Evolutionary conservation across 164 flowering plant genomes (phyloP), one percentile per base, ranked within the genome.

Genomic region (Chimonanthus praecox): DNA sequence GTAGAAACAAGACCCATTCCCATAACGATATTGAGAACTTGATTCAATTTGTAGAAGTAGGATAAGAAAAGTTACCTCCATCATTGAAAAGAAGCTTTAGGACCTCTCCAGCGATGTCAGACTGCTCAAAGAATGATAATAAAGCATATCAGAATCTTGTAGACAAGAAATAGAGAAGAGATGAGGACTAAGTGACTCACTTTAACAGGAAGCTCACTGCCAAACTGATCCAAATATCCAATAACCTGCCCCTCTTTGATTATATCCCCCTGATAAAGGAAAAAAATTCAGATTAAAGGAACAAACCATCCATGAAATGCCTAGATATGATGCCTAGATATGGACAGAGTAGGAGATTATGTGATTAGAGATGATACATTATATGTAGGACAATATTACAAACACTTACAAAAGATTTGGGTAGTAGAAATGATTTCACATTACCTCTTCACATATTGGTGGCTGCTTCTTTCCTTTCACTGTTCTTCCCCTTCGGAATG

Each of bases 191-290:
- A 64, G 48, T 4, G 54, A 47, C 81, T 76, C 70, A 95, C 99
- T 90, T 77, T 91, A 64, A 95, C 86, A 74, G 96, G 96, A 76
- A 89, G 85, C 75, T 90, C 83, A 73, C 82, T 84, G 71, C 94
- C 97, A 79, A 91, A 90, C 80, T 88, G 99, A 81, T 93, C 94
- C 83, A 93, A n/a, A 79, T 77, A 93, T 73, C 97, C 98, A 46
- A 95, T 90, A 15, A 84, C 82, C 78, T 95, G 97, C 62, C 96
- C 97, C 82, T 90, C 94, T 85, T 90, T 90, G 73, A 95, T 88
- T 10, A 87, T 62, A 81, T 84, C 89, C 77, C 97, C 97, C 98
- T 94, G 83, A 74, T 74, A n/a, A 70, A n/a, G 21, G 62, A 8
- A 16, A 18, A 0, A 58, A 9, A 20, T 58, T 68, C 64, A 58